Evolutionary conservation across 176 grass and related monocot genomes (phyloP), one percentile per base, ranked within the genome.

Genomic region (Musa acuminata): DNA sequence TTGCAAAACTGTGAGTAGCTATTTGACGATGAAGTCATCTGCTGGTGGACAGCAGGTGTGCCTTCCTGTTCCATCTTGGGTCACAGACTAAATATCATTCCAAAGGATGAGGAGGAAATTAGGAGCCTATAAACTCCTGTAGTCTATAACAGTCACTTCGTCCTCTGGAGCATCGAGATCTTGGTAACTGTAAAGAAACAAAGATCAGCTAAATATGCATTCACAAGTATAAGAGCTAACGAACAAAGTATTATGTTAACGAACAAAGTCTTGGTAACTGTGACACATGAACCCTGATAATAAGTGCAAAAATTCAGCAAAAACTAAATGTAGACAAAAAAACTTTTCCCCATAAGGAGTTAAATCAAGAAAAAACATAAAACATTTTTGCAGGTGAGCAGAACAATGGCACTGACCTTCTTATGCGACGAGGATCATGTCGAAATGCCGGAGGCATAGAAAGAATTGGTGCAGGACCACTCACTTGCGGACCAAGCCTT

Each of bases 101-200:
- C 48, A 50, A 20, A 52, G 49, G 13, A 71, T 11, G 25, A 73
- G 11, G 0, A 26, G 16, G 16, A 11, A 27, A 29, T 9, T 20
- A 17, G 24, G 22, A 74, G 52, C 72, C 84, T 99, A 99, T 76
- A 99, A 91, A 73, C 96, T 99, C 86, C 96, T 87, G 78, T 99
- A 99, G 80, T 99, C 96, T 55, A 99, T 83, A 66, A 99, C 96
- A 3, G 96, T 99, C 49, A 99, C 96, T 91, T 99, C 96, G 77
- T 99, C 96, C 1, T 99, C 96, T 11, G 91, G 96, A 59, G 96
- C 96, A 83, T 99, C 96, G 54, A 99, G 96, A 78, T 99, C 96
- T 20, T 89, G 87, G 72, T 99, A 99, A 77, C 91, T 99, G 86
- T 69, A 85, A 78, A 8, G 17, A 55, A 3, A 74, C 55, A 8